phyloP scores from a whole-genome alignment of 1,284 basidiomycete genomes.

The Ceratobasidium sp. region DNA sequence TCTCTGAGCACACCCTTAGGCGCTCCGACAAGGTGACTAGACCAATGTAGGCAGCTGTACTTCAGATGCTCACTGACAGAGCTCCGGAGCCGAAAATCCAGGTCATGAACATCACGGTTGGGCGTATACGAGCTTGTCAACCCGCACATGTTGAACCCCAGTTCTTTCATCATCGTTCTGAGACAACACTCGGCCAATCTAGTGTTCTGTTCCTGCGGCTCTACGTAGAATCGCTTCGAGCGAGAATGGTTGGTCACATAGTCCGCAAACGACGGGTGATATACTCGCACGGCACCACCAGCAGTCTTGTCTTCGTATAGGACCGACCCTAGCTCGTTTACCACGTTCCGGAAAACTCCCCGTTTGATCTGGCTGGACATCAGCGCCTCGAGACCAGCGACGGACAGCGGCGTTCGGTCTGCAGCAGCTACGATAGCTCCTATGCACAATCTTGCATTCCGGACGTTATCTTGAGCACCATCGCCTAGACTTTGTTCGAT shows the following conservation, averaged over 20 bases:
- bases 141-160: constrained; percentile 39
- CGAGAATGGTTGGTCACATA: constrained; percentile 31
- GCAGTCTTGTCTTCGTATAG: constrained; percentile 20
- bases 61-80: constrained; percentile 1
- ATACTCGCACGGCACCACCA: constrained; percentile 29
- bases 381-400: constrained; percentile 20
- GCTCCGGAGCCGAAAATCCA: neutral
- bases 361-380: neutral
- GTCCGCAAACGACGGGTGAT: constrained; percentile 43
- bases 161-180: constrained; percentile 14
- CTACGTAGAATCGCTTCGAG: constrained; percentile 20
- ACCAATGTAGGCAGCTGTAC: constrained; percentile 33
- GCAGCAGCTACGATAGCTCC: constrained; percentile 16
- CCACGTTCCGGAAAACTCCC: constrained; percentile 17
- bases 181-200: constrained; percentile 33
- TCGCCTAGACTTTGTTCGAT: neutral
- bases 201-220: neutral
- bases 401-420: constrained; percentile 5
- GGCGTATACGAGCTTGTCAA: constrained; percentile 11
- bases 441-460: constrained; percentile 2
- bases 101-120: constrained; percentile 10
- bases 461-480: neutral
- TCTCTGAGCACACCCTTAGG: neutral
- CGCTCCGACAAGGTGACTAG: constrained; percentile 1
- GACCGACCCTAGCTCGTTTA: constrained; percentile 38